A percentile compares a stretch with the other conserved stretches of the same genome.
phyloP scores from a whole-genome alignment of 805 yeast genomes.

The Cyberlindnera lachancei region DNA sequence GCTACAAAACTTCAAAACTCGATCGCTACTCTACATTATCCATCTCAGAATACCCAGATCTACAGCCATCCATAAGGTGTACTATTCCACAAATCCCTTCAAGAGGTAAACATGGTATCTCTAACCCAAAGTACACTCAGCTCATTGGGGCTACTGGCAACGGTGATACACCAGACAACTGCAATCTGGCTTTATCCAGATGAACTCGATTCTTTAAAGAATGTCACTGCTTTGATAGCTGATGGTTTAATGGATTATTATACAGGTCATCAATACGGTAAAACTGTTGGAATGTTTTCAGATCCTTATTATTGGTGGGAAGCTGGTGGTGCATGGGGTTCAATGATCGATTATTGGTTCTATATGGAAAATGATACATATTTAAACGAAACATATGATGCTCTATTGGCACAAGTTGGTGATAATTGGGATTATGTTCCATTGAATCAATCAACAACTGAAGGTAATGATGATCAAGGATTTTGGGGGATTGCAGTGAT shows the following conservation, averaged over 20 bases:
- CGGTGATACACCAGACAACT: slow-evolving; percentile 1
- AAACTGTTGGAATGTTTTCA: slow-evolving; percentile 64
- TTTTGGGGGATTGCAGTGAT: slow-evolving; percentile 87
- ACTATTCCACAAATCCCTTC: too few relatives aligned
- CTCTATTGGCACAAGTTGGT: slow-evolving; percentile 61
- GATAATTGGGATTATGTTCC: slow-evolving; percentile 66
- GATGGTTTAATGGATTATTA: slow-evolving; percentile 72
- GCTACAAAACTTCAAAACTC: too few relatives aligned
- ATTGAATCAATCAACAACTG: slow-evolving; percentile 70
- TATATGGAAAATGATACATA: slow-evolving; percentile 63
- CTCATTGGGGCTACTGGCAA: background rate
- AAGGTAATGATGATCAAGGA: slow-evolving; percentile 92
- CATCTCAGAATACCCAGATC: too few relatives aligned
- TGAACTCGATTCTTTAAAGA: slow-evolving; percentile 24
- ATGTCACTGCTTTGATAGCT: slow-evolving; percentile 50
- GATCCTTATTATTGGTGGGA: slow-evolving; percentile 88
- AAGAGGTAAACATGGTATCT: too few relatives aligned
- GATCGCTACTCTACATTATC: too few relatives aligned
- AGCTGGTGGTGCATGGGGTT: slow-evolving; percentile 68
- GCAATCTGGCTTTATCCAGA: slow-evolving; percentile 24
- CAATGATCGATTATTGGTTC: slow-evolving; percentile 58
- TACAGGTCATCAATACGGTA: slow-evolving; percentile 53
- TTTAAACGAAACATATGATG: slow-evolving; percentile 43
- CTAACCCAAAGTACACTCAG: too few relatives aligned
- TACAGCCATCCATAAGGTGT: too few relatives aligned